These are phyloP conservation scores for Xylariaceae sp. DNA, from an alignment of 2,329 filamentous ascomycete species.

Conservation along the genomic window DNA sequence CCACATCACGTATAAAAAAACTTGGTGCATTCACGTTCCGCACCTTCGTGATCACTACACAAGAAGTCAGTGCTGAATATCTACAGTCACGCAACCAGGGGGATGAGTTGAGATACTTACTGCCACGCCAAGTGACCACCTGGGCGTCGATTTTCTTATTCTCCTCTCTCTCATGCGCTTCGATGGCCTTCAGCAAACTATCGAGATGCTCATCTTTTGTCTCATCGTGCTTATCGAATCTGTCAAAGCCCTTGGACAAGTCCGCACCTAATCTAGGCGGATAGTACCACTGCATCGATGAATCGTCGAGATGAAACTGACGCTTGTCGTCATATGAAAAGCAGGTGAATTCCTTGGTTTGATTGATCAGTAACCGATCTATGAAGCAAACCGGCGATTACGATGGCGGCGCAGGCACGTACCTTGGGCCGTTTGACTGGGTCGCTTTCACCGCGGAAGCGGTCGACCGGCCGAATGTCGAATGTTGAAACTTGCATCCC, in stretches of 20 bases:
- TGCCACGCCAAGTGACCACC: conserved; percentile 89
- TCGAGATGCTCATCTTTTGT: conserved; percentile 81
- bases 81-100: background rate
- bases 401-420: conserved; percentile 20
- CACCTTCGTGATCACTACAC: conserved; percentile 86
- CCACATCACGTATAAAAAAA: background rate
- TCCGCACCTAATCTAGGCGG: conserved; percentile 66
- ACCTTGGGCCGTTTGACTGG: conserved; percentile 72
- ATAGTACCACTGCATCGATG: conserved; percentile 84
- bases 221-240: conserved; percentile 78
- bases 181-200: conserved; percentile 71
- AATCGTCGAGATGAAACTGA: conserved; percentile 67
- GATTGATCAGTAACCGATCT: background rate
- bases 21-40: background rate
- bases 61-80: background rate
- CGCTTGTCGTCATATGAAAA: conserved; percentile 92
- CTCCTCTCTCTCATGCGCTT: conserved; percentile 64
- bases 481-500: conserved; percentile 38
- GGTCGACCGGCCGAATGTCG: conserved; percentile 61
- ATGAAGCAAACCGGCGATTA: background rate
- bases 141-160: conserved; percentile 67
- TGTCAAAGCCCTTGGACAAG: conserved; percentile 74
- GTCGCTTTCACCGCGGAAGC: conserved; percentile 63
- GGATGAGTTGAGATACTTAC: background rate
- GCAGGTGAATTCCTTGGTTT: conserved; percentile 72